Conservation (phyloP, 1,284 basidiomycete genomes). For the Ceratobasidium sp. region DNA sequence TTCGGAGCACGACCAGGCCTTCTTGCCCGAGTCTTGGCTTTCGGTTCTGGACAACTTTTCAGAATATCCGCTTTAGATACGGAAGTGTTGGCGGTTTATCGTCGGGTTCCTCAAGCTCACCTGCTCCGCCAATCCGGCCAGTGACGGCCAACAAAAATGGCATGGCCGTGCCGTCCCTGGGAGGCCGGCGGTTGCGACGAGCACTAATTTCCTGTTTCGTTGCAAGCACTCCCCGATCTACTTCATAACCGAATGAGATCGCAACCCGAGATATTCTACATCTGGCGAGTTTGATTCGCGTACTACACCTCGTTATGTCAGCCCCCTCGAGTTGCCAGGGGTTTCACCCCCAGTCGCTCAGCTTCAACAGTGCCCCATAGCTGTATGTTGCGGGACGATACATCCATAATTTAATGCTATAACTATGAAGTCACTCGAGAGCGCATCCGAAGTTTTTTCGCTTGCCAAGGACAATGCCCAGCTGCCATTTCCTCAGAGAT, state of each 20-base stretch:
- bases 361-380: no score
- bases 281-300: neutral
- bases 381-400: neutral
- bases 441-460: slow-evolving; percentile 21
- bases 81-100: slow-evolving; percentile 14
- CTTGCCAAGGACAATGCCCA: neutral
- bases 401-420: neutral
- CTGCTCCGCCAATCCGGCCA: slow-evolving; percentile 7
- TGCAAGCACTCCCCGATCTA: neutral
- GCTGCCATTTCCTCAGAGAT: slow-evolving; percentile 4
- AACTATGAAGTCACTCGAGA: neutral
- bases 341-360: neutral
- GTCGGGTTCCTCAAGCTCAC: slow-evolving; percentile 23
- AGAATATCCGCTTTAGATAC: neutral
- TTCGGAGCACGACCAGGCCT: slow-evolving; percentile 26
- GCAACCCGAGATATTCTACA: neutral
- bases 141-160: neutral
- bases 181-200: neutral
- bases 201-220: neutral
- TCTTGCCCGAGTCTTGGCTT: slow-evolving; percentile 17
- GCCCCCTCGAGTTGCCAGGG: neutral
- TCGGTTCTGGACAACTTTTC: neutral
- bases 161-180: neutral
- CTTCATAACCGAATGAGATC: neutral
- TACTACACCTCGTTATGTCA: neutral